Evolutionary conservation across 257 asterid genomes (phyloP), one percentile per base, ranked within the genome.

Genomic region (Linaria vulgaris): DNA sequence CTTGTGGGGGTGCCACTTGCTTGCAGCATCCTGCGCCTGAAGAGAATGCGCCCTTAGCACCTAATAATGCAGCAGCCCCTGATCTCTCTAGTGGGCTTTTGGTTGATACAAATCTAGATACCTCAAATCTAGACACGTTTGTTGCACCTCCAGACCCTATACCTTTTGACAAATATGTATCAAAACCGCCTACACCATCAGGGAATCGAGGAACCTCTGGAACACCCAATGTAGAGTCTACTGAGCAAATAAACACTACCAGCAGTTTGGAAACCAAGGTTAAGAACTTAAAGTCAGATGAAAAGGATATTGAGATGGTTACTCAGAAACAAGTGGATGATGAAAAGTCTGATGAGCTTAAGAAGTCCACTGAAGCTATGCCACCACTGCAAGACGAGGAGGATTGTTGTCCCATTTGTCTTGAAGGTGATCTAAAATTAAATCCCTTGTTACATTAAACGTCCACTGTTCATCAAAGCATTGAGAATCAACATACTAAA

Each of bases 41-140:
- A 68, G 88, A 80, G 72, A 82, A 45, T n/a, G 84, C 71, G 68
- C 91, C 94, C 41, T 73, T 82, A 52, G 74, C 96, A 41, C 58
- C 95, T 70, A 78, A 79, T 67, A 79, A 68, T 59, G 82, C 77
- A 63, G 69, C 74, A 37, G 80, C 67, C 64, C 72, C 96, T 72
- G 69, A 79, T 57, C 71, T 77, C 77, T 75, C 88, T 61, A 59
- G 83, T 10, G 96, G 85, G 43, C 88, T 83, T 57, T 75, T 88
- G 79, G 96, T 91, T 4, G 98, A 91, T 70, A 86, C 96, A 50
- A 91, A 88, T 81, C 80, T 86, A 68, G 95, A 86, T 71, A 86
- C 98, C 31, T 78, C 96, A 53, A 74, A 77, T 64, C 96, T 88
- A 24, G 95, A 86, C 69, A 84, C 96, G 50, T 91, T 84, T 72